Conservation (phyloP, 2,329 filamentous ascomycete species). For the Pestalotiopsis sp. region DNA sequence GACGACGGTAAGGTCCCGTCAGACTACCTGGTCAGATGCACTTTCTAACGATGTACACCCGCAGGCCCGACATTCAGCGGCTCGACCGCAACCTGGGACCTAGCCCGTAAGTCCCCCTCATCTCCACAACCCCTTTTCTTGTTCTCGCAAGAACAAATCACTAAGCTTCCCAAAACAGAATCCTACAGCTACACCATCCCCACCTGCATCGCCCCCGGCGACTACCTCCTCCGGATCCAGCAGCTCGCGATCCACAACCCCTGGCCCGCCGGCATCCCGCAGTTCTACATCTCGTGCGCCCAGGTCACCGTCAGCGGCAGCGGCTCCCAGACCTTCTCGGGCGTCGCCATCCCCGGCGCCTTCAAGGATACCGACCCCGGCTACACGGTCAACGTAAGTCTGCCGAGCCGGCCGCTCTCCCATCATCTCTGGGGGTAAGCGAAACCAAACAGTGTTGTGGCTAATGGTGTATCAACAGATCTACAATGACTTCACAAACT, state of each 20-base stretch:
- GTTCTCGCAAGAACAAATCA: neutral
- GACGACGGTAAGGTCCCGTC: slow-evolving; percentile 28
- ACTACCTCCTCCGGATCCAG: slow-evolving; percentile 63
- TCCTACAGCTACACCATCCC: slow-evolving; percentile 49
- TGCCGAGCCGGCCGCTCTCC: no score
- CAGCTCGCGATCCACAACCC: slow-evolving; percentile 64
- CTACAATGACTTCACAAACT: slow-evolving; percentile 33
- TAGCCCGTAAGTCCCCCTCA: slow-evolving; percentile 29
- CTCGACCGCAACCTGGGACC: slow-evolving; percentile 34
- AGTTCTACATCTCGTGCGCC: slow-evolving; percentile 51
- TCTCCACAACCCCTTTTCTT: neutral
- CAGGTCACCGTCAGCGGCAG: slow-evolving; percentile 49
- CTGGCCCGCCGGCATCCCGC: slow-evolving; percentile 42
- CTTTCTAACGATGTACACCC: slow-evolving; percentile 1
- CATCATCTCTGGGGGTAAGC: no score
- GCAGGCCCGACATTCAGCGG: slow-evolving; percentile 36
- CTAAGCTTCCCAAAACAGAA: slow-evolving; percentile 17
- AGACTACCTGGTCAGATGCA: no score
- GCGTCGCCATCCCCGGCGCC: slow-evolving; percentile 38
- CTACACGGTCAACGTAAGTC: slow-evolving; percentile 45
- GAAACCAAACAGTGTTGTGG: neutral
- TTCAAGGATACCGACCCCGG: slow-evolving; percentile 42
- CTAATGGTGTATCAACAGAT: slow-evolving; percentile 17
- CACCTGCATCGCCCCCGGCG: slow-evolving; percentile 53
- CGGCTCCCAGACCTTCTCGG: slow-evolving; percentile 30